Percentiles rank a stretch among this genome's conserved stretches.
Evolutionary conservation across 2,329 filamentous ascomycete genomes (phyloP).

Genomic region (Colletotrichum incanum): DNA sequence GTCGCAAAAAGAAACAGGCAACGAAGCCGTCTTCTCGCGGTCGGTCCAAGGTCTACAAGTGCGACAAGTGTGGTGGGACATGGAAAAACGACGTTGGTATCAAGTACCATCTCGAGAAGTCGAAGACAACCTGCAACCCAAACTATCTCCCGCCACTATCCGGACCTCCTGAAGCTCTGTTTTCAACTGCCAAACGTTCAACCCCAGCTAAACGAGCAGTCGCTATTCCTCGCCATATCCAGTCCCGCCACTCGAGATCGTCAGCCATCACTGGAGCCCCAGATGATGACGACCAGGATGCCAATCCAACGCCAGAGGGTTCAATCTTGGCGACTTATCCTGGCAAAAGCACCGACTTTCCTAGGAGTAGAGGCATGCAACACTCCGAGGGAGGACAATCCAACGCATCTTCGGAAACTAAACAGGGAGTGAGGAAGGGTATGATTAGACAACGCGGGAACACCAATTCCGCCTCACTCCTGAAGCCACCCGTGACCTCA

Average conservation of each 20-base stretch:
- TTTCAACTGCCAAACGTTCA: constrained; percentile 14
- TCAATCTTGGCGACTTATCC: background rate
- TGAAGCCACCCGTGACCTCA: constrained; percentile 5
- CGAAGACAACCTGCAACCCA: constrained; percentile 69
- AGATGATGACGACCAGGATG: background rate
- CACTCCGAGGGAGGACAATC: background rate
- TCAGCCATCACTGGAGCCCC: background rate
- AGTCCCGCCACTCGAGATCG: constrained; percentile 6
- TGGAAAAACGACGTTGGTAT: constrained; percentile 74
- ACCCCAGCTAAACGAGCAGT: constrained; percentile 7
- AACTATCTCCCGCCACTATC: constrained; percentile 53
- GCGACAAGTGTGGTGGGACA: constrained; percentile 66
- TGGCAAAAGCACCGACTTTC: background rate
- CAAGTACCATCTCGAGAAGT: constrained; percentile 72
- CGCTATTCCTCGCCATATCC: constrained; percentile 11
- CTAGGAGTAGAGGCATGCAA: constrained; percentile 8
- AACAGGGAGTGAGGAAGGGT: constrained; percentile 8
- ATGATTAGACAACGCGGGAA: background rate
- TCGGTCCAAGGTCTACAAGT: constrained; percentile 57
- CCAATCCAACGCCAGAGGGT: background rate
- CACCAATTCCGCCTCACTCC: background rate
- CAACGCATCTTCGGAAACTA: constrained; percentile 8
- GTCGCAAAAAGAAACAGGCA: constrained; percentile 26
- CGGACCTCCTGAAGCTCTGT: constrained; percentile 3
- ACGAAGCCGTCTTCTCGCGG: constrained; percentile 40